Percentiles rank a stretch among this genome's conserved stretches.
Conservation (phyloP, 441 rosid species). For the Breynia disticha region DNA sequence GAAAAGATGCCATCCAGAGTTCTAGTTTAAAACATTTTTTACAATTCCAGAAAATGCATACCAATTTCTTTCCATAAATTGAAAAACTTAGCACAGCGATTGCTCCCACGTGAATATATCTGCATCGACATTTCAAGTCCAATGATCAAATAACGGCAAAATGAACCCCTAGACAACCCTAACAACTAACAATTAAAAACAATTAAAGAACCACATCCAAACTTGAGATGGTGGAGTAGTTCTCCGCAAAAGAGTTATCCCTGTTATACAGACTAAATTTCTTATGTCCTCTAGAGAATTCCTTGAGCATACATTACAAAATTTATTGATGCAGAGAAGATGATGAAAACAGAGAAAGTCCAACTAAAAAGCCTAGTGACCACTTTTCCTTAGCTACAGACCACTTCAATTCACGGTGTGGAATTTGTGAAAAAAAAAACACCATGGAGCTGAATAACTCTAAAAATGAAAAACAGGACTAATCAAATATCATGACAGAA, state of each 20-base stretch:
- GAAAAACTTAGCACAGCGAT: constrained; percentile 49
- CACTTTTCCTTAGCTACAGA: not conserved
- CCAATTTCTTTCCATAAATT: constrained; percentile 64
- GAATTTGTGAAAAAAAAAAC: too few relatives aligned
- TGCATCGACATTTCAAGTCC: constrained; percentile 21
- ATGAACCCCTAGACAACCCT: not conserved
- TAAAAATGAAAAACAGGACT: not conserved
- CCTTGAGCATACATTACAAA: too few relatives aligned
- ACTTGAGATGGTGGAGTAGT: too few relatives aligned
- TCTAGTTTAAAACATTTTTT: constrained; percentile 6
- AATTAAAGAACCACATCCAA: not conserved
- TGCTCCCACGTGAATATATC: constrained; percentile 78
- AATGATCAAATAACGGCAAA: not conserved
- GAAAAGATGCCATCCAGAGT: constrained; percentile 4
- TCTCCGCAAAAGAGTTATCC: too few relatives aligned
- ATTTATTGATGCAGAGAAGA: not conserved
- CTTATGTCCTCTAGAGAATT: too few relatives aligned
- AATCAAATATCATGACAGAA: not conserved
- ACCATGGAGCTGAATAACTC: not conserved
- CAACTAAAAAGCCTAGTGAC: not conserved
- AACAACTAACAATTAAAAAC: not conserved
- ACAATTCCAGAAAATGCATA: constrained; percentile 19
- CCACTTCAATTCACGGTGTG: not conserved
- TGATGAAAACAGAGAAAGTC: not conserved
- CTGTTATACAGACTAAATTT: too few relatives aligned